phyloP scores from a whole-genome alignment of 345 rosid genomes.

The Linum tenue region DNA sequence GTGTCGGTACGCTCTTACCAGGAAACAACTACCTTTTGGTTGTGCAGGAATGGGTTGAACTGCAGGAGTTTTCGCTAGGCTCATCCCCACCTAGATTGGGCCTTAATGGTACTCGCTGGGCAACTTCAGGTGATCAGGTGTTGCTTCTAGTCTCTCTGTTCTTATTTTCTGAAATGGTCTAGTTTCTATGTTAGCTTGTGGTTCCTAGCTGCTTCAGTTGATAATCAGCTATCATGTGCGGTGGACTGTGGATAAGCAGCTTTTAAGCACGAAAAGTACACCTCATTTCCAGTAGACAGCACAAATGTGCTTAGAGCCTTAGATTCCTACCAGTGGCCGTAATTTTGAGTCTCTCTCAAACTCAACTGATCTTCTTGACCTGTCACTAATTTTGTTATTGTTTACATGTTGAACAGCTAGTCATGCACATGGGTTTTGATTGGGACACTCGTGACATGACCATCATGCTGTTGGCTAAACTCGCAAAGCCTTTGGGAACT shows the following conservation, averaged over 20 bases:
- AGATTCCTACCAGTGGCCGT: too few species aligned
- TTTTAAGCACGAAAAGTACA: neutral
- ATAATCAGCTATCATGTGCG: neutral
- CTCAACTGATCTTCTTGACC: too few species aligned
- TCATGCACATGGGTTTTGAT: conserved; percentile 66
- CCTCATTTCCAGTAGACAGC: too few species aligned
- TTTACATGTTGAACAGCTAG: conserved; percentile 48
- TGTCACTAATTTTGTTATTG: neutral
- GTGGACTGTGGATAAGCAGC: conserved; percentile 10
- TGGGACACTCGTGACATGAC: conserved; percentile 85
- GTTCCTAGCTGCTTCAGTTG: neutral
- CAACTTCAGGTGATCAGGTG: conserved; percentile 81
- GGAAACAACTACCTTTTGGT: neutral
- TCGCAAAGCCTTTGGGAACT: conserved; percentile 83
- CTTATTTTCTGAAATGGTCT: too few species aligned
- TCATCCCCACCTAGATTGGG: conserved; percentile 68
- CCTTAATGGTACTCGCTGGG: conserved; percentile 77
- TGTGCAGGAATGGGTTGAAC: conserved; percentile 65
- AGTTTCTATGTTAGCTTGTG: neutral
- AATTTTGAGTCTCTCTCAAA: too few species aligned
- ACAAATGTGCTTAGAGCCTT: too few species aligned
- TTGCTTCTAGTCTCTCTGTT: conserved; percentile 4
- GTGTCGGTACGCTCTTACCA: too few species aligned
- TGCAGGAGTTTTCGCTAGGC: conserved; percentile 82
- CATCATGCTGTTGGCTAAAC: conserved; percentile 74